A percentile compares a stretch with the other conserved stretches of the same genome.
These are phyloP conservation scores for Euclidium syriacum DNA, from an alignment of 345 rosid species.

Conservation along the genomic window DNA sequence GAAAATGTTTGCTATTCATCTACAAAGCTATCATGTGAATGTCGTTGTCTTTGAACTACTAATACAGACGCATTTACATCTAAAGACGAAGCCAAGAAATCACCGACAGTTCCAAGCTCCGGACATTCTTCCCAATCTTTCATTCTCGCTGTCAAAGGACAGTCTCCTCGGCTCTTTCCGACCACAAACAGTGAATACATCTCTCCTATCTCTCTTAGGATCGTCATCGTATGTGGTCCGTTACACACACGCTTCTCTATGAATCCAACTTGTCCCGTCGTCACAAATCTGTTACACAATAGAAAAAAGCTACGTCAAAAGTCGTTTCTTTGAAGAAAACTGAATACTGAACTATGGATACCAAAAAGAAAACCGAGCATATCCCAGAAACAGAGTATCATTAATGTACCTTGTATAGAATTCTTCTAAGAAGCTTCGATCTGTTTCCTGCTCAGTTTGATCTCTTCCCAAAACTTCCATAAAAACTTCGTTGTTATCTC, in stretches of 20 bases:
- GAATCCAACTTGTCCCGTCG: conserved; percentile 51
- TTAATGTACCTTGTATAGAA: conserved; percentile 51
- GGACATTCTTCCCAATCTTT: conserved; percentile 97
- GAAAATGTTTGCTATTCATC: conserved; percentile 22
- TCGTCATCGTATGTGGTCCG: conserved; percentile 42
- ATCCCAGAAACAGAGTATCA: background rate
- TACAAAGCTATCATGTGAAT: conserved; percentile 22
- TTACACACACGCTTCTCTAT: conserved; percentile 44
- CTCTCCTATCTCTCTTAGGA: conserved; percentile 44
- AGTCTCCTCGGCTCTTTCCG: conserved; percentile 53
- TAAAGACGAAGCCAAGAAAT: conserved; percentile 60
- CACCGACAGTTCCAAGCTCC: conserved; percentile 68
- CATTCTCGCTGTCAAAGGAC: conserved; percentile 50
- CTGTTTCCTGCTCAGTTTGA: conserved; percentile 41
- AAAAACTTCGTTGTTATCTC: conserved; percentile 34
- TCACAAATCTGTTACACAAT: conserved; percentile 39
- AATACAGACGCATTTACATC: conserved; percentile 55
- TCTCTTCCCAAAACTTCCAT: conserved; percentile 36
- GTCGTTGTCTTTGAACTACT: conserved; percentile 62
- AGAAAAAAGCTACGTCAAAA: background rate
- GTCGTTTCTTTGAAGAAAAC: background rate
- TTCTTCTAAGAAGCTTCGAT: conserved; percentile 53
- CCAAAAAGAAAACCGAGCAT: background rate
- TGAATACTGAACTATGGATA: background rate
- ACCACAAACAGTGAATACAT: conserved; percentile 59